A percentile compares a stretch with the other conserved stretches of the same genome.
phyloP scores from a whole-genome alignment of 2,329 filamentous ascomycete species.

The Sphaceloma murrayae region DNA sequence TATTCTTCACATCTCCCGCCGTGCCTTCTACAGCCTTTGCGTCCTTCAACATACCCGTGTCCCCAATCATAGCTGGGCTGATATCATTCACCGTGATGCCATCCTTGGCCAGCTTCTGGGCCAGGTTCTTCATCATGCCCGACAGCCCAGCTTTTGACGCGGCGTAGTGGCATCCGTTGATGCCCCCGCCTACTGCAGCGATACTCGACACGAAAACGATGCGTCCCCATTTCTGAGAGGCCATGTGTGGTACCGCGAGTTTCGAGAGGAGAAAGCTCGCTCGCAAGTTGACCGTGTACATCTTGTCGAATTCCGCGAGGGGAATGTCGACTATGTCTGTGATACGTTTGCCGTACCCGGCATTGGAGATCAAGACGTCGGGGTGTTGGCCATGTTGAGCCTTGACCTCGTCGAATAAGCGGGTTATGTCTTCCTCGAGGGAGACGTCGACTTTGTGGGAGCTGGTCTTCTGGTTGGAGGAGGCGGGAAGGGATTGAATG shows the following conservation, averaged over 20 bases:
- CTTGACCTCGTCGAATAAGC: conserved; percentile 47
- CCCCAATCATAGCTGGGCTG: conserved; percentile 58
- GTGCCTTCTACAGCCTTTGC: conserved; percentile 35
- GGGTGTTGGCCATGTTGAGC: conserved; percentile 45
- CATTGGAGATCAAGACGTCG: conserved; percentile 57
- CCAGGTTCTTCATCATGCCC: conserved; percentile 56
- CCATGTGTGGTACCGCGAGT: conserved; percentile 52
- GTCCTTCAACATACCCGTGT: conserved; percentile 48
- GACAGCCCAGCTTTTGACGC: conserved; percentile 40
- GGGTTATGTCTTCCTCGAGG: conserved; percentile 42
- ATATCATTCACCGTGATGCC: conserved; percentile 60
- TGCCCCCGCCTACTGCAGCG: conserved; percentile 52
- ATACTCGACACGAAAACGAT: conserved; percentile 57
- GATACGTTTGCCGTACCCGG: conserved; percentile 56
- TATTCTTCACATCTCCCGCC: conserved; percentile 50
- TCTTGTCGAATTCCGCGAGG: conserved; percentile 55
- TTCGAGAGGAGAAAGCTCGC: conserved; percentile 55
- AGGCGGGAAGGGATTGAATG: conserved; percentile 32
- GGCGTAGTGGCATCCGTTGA: conserved; percentile 40
- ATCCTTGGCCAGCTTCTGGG: conserved; percentile 48
- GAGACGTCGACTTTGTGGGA: conserved; percentile 51
- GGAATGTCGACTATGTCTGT: conserved; percentile 48
- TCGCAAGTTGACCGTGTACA: conserved; percentile 51
- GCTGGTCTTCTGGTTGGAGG: conserved; percentile 35
- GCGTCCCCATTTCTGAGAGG: conserved; percentile 50